A percentile compares a stretch with the other conserved stretches of the same genome.
These are phyloP conservation scores for Lodderomyces oxycetoniae DNA, from an alignment of 1,139 yeast species.

Conservation along the genomic window DNA sequence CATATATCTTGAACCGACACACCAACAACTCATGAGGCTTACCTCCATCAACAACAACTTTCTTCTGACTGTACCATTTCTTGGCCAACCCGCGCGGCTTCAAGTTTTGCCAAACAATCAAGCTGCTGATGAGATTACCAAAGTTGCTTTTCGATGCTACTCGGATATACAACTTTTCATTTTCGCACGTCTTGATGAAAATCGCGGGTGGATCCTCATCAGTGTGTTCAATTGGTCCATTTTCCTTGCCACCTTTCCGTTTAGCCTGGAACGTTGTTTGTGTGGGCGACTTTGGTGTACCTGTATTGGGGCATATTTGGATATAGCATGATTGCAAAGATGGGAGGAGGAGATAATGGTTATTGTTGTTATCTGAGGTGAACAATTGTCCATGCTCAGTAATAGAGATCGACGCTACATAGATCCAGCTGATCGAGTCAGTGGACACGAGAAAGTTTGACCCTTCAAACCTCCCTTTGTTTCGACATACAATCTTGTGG, in stretches of 20 bases:
- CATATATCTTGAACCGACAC: conserved; percentile 61
- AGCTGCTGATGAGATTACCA: conserved; percentile 44
- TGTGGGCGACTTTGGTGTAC: not conserved
- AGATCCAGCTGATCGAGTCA: conserved; percentile 39
- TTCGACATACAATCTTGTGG: conserved; percentile 29
- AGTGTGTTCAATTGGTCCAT: not conserved
- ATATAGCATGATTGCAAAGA: conserved; percentile 41
- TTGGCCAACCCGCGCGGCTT: conserved; percentile 54
- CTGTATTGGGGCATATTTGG: conserved; percentile 29
- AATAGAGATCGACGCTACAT: conserved; percentile 28
- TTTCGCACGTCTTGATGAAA: conserved; percentile 43
- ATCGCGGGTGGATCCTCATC: conserved; percentile 40
- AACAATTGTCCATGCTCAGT: conserved; percentile 36
- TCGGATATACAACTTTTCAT: conserved; percentile 44
- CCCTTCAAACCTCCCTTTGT: conserved; percentile 37
- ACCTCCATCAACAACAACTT: conserved; percentile 21
- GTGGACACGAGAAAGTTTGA: conserved; percentile 33
- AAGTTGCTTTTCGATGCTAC: conserved; percentile 43
- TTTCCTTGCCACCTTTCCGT: not conserved
- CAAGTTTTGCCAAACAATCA: conserved; percentile 63
- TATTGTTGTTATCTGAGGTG: conserved; percentile 32
- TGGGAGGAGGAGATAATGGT: conserved; percentile 28
- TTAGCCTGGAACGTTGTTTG: conserved; percentile 1
- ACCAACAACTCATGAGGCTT: conserved; percentile 46
- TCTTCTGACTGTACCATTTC: conserved; percentile 49